Percentiles rank a stretch among this genome's conserved stretches.
Conservation (phyloP, 2,329 filamentous ascomycete genomes). For the Cladosporium sphaerospermum region DNA sequence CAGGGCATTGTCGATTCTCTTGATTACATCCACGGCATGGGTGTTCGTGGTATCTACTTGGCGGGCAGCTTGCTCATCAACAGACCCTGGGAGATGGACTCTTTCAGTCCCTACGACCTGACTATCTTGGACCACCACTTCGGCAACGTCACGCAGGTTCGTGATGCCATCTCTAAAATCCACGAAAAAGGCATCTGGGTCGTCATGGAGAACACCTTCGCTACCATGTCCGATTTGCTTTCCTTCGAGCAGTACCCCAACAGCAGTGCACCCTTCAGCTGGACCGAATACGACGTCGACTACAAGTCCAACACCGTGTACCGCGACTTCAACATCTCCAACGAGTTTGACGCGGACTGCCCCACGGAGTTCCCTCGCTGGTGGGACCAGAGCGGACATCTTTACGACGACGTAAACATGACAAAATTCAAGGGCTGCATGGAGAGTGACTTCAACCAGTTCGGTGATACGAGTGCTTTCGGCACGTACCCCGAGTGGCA, state of each 20-base stretch:
- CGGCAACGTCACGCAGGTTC: conserved; percentile 54
- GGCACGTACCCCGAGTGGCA: conserved; percentile 59
- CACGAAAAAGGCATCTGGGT: conserved; percentile 60
- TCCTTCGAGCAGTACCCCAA: conserved; percentile 58
- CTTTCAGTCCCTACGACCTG: conserved; percentile 52
- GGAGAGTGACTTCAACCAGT: conserved; percentile 59
- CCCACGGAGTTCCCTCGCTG: conserved; percentile 55
- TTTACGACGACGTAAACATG: conserved; percentile 42
- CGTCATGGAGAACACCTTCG: conserved; percentile 59
- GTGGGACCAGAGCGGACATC: conserved; percentile 53
- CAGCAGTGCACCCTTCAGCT: conserved; percentile 49
- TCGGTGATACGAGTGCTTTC: conserved; percentile 58
- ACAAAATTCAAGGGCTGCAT: conserved; percentile 50
- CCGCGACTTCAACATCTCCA: conserved; percentile 51
- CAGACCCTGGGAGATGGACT: conserved; percentile 57
- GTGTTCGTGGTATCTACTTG: conserved; percentile 55
- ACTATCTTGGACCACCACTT: conserved; percentile 59
- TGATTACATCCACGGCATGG: conserved; percentile 60
- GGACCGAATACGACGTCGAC: conserved; percentile 50
- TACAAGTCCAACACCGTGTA: conserved; percentile 54
- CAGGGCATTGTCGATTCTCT: conserved; percentile 53
- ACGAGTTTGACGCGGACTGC: conserved; percentile 44
- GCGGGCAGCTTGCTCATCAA: conserved; percentile 61
- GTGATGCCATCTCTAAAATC: conserved; percentile 53
- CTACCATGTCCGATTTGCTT: conserved; percentile 58